Evolutionary conservation across 805 yeast genomes (phyloP), one percentile per base, ranked within the genome.

Genomic region (Lipomyces lipofer): DNA sequence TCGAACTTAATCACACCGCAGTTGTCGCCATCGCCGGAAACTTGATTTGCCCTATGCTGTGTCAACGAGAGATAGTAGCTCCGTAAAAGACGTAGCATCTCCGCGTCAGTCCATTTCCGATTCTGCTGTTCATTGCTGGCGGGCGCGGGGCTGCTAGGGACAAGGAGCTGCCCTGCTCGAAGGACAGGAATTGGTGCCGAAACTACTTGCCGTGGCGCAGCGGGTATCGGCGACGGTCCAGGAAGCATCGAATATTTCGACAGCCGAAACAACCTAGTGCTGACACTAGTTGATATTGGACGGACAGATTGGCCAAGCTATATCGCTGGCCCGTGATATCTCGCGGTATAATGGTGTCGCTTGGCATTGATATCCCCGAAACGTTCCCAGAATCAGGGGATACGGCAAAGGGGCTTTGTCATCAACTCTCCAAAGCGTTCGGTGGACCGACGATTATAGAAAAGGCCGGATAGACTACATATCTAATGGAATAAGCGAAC

Each of bases 391-490:
- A 54, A 22, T 47, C 40, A 15, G 50, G 24, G 7, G 13, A 2
- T 15, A 33, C 33, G 2, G 39, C 45, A 27, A 36, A 39, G 30
- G 29, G 62, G 51, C 32, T 59, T 63, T 19, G 70, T 73, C 8
- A 66, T 2, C 54, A 67, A 30, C 67, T 88, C 5, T 79, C 91
- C 0, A 63, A 71, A 19, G 63, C 66, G 17, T 71, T 87, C 8
- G 83, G 81, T 2, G 79, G 82, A 3, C 80, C 84, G 2, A 77
- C 83, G 0, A 71, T 88, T n/a, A 65, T 94, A n/a, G 80, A 85
- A 32, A 94, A 94, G 97, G 97, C 1, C 51, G 63, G 0, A 60
- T 63, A 1, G 99, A 94, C 65, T 60, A 79, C 33, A 84, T 90
- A 9, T 85, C 82, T 4, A 72, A 76, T 47, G 80, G 79, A 1